These are phyloP conservation scores for Populus tremula DNA, from an alignment of 345 rosid species.

Conservation along the genomic window DNA sequence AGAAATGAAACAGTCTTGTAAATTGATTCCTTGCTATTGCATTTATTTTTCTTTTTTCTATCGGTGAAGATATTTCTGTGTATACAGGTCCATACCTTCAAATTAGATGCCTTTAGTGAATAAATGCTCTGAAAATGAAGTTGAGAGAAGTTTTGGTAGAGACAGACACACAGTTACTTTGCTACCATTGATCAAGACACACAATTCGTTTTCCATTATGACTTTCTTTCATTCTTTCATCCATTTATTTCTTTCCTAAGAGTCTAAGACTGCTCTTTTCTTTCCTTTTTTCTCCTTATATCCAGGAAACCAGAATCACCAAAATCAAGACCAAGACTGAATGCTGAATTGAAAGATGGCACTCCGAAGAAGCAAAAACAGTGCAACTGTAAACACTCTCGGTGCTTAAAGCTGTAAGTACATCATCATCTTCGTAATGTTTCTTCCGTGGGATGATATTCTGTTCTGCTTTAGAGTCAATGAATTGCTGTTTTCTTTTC, in stretches of 20 bases:
- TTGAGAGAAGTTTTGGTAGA: not conserved
- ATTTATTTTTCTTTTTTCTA: not conserved
- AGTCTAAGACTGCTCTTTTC: not conserved
- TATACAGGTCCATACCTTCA: not conserved
- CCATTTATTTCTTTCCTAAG: not conserved
- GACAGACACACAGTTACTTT: not conserved
- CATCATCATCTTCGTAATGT: not conserved
- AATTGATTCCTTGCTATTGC: not conserved
- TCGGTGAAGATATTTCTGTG: not conserved
- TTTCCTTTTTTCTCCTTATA: not conserved
- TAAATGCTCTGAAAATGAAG: not conserved
- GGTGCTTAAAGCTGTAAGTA: slow-evolving; percentile 92
- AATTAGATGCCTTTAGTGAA: not conserved
- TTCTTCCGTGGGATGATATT: not conserved
- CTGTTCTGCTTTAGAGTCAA: not conserved
- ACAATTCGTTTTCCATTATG: not conserved
- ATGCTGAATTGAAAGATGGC: slow-evolving; percentile 70
- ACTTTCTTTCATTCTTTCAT: not conserved
- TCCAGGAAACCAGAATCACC: slow-evolving; percentile 87
- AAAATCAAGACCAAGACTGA: slow-evolving; percentile 59
- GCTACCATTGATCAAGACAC: not conserved
- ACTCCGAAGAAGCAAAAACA: slow-evolving; percentile 95
- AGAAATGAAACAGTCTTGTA: not conserved
- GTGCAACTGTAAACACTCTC: slow-evolving; percentile 97
- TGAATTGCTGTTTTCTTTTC: not conserved